Evolutionary conservation across 176 grass and related monocot genomes (phyloP), one percentile per base, ranked within the genome.

Genomic region (Puccinellia tenuiflora): DNA sequence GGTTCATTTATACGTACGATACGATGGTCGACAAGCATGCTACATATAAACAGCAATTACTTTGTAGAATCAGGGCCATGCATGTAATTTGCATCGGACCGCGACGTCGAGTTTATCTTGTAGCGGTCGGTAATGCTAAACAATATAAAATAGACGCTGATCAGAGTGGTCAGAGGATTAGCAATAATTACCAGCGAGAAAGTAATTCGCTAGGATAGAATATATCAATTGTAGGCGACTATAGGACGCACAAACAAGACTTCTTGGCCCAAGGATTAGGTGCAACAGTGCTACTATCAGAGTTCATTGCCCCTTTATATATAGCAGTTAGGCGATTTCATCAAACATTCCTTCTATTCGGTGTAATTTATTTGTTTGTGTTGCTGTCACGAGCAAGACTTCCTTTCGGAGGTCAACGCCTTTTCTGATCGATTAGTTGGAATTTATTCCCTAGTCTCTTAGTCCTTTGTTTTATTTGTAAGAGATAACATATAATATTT

Each of bases 191-290:
- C 46, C 31, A 11, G 0, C 28, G 18, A 75, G 39, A 84, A 87
- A 87, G 68, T 79, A 87, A 69, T 80, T 65, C 3, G 17, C 84
- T 78, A 37, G 6, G 48, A 8, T 69, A 62, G 34, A 68, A 65
- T 77, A 61, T 11, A 52, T 74, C 39, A 15, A 48, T 28, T 21
- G 0, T 31, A 50, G 75, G 46, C 78, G 80, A 90, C 85, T 69
- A 66, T 79, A 24, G 66, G 22, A 73, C 57, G 18, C 79, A 59
- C 68, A 59, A 48, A 33, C 65, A 51, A 38, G 88, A 86, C 88
- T 90, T 90, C 43, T 52, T 31, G 75, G 80, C 21, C 53, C 84
- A 73, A 2, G 76, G 86, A 87, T 87, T 90, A 90, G 84, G 84
- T 76, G 88, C 59, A 43, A 37, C 75, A 86, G 79, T 52, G 20